Evolutionary conservation across 305 asterid species (phyloP).

Genomic region (Fraxinus sp.): DNA sequence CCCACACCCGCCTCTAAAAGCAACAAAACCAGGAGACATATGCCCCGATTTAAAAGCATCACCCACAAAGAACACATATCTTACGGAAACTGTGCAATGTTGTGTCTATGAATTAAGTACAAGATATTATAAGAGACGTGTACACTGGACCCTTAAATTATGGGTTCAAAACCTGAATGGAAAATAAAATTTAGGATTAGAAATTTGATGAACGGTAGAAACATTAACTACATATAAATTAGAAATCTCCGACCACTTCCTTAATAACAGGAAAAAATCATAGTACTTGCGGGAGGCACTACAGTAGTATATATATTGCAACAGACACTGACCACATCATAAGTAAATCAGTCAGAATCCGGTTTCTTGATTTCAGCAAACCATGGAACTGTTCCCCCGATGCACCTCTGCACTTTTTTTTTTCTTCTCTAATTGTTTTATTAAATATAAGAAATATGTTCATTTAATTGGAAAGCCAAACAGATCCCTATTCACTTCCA

Average conservation of each 20-base stretch:
- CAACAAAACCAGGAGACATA: background rate
- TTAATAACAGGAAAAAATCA: slow-evolving; percentile 46
- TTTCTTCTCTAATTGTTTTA: background rate
- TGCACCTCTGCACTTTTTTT: background rate
- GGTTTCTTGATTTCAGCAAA: slow-evolving; percentile 80
- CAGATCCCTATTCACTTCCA: background rate
- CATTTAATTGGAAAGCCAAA: background rate
- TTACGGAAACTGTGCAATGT: background rate
- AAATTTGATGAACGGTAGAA: background rate
- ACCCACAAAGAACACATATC: background rate
- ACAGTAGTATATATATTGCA: slow-evolving; percentile 17
- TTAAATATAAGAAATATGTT: background rate
- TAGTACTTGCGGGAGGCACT: slow-evolving; percentile 27
- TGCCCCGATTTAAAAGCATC: background rate
- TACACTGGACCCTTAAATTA: background rate
- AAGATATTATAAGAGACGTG: background rate
- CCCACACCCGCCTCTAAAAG: background rate
- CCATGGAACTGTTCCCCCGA: slow-evolving; percentile 38
- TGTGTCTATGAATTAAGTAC: background rate
- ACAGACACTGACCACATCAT: slow-evolving; percentile 31
- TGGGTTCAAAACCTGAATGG: background rate
- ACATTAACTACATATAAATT: background rate
- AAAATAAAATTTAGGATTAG: background rate
- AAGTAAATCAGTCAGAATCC: slow-evolving; percentile 39
- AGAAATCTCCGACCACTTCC: slow-evolving; percentile 40